Base-by-base conservation (phyloP, 164 flowering plant genomes). In the Umbilicus rupestris region DNA sequence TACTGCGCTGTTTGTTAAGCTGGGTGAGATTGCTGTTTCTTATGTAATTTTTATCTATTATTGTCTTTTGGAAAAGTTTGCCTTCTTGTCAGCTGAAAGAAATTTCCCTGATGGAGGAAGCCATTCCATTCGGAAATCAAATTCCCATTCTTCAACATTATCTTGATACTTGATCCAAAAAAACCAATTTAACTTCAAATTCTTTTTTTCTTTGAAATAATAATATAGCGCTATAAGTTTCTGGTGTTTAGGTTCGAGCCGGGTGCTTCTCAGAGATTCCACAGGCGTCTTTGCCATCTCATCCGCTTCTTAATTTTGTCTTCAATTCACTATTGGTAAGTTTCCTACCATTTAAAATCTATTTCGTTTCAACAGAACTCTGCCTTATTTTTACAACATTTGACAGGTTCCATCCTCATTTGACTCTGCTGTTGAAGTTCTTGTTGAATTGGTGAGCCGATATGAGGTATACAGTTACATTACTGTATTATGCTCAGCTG, bases 371-470 rank as follows among this genome's bases (percentile, higher is more conserved):
- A 50, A 26, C 47, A 17, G 19, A 22, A 35, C 11, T 62, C 10
- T 62, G 24, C 20, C 24, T 62, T 35, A n/a, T 62, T 33, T 33
- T 33, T 35, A 19, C 33, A n/a, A 33, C 15, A 35, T 33, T 62
- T 69, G 57, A n/a, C 71, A 89, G 98, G 91, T 82, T 72, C 66
- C 83, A 3, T 82, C 85, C 19, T 83, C 95, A 68, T 87, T 89
- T 85, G 98, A 90, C 67, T 55, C 86, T 68, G 94, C 97, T 57
- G 77, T 87, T 73, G 97, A 93, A 78, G 96, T 93, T 79, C 94
- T 93, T 50, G 79, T 81, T 71, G 97, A 93, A 76, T 88, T 93
- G 65, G 89, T 85, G 70, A 81, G 84, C 72, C 84, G 88, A 44
- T 85, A 93, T 77, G 94, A 90, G 96, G 98, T 90, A 83, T 78